phyloP scores from a whole-genome alignment of 148 eudicot species.

The Talinum fruticosum region DNA sequence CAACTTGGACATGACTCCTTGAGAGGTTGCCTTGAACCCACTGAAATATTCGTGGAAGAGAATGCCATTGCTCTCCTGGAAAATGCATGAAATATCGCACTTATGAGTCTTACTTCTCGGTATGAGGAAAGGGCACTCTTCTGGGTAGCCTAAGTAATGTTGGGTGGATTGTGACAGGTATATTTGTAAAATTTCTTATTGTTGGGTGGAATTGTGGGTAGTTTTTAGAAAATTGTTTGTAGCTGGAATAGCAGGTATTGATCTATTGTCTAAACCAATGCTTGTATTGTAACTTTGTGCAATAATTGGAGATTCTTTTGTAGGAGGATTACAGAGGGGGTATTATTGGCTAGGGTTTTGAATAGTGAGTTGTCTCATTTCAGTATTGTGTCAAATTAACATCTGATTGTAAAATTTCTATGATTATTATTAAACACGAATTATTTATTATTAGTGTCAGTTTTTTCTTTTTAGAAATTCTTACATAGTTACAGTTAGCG shows the following conservation, averaged over 20 bases:
- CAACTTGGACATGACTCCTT: conserved; percentile 81
- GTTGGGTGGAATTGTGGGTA: neutral
- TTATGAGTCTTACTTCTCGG: neutral
- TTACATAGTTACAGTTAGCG: neutral
- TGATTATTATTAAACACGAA: neutral
- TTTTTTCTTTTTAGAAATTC: too few relatives aligned
- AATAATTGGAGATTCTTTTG: conserved; percentile 1
- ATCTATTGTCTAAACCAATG: conserved; percentile 1
- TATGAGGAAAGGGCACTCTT: neutral
- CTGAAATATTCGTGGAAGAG: conserved; percentile 56
- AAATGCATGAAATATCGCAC: conserved; percentile 10
- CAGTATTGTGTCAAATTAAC: neutral
- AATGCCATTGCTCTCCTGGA: conserved; percentile 17
- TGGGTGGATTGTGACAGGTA: neutral
- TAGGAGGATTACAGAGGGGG: neutral
- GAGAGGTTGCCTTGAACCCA: conserved; percentile 72
- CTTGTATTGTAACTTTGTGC: neutral
- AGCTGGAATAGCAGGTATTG: neutral
- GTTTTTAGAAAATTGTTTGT: conserved; percentile 8
- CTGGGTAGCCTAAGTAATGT: neutral
- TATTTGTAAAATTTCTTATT: neutral
- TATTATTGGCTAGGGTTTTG: conserved; percentile 6
- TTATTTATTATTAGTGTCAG: neutral
- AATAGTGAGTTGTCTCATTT: neutral
- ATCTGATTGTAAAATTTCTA: neutral